Evolutionary conservation across 495 filamentous ascomycete genomes (phyloP), one percentile per base, ranked within the genome.

Genomic region (Chaetomium tenue): DNA sequence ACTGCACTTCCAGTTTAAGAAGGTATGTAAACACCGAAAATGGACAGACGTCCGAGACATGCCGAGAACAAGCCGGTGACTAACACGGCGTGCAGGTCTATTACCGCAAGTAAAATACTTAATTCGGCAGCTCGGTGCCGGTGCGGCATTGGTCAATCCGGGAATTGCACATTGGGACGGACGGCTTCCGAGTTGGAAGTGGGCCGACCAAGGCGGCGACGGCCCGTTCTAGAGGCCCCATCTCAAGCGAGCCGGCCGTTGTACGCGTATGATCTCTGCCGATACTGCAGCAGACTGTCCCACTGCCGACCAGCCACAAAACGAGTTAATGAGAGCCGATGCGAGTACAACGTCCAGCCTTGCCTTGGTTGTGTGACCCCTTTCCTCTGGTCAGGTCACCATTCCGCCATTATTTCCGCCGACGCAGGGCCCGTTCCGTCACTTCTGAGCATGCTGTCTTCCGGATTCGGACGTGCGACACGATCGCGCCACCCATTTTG

Each of bases 1-100:
- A 80, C 81, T 99, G 40, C 94, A 98, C 76, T 98, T 99, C 76
- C 92, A 97, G 74, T 96, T 98, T 81, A 98, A 98, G 76, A 93
- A 86, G 82, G 82, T 84, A 71, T 52, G 76, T 69, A 18, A 51
- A 12, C 1, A 37, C 23, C n/a, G 6, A 37, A 37, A 37, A 8
- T n/a, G 12, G 33, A 1, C 9, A 33, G 23, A 11, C 33, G 3
- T 37, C 33, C 22, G 20, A 30, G 33, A 39, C 37, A 23, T 40
- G 16, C 13, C 40, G 5, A 48, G n/a, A 18, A 47, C 25, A 56
- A 44, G 28, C 22, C n/a, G n/a, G 54, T 54, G 70, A 61, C 80
- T 86, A 65, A 86, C 75, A 66, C 48, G 62, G 20, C 54, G 46
- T 62, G 63, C 75, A 89, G 86, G 84, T 88, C 54, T 89, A 87